These are phyloP conservation scores for Colletotrichum orchidophilum DNA, from an alignment of 2,329 filamentous ascomycete genomes.

Conservation along the genomic window DNA sequence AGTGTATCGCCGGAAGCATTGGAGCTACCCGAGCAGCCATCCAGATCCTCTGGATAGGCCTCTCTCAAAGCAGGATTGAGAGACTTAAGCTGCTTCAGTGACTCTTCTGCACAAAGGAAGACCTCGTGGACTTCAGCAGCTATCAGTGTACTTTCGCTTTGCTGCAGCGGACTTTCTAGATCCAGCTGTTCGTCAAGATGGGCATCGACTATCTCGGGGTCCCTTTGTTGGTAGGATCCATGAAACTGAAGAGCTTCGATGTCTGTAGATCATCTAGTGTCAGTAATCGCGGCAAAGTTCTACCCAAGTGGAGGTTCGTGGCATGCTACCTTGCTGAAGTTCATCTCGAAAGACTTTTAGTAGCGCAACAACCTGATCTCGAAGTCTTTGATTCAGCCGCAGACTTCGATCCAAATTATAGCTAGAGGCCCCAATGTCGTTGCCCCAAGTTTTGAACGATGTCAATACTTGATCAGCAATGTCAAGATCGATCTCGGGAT, in stretches of 20 bases:
- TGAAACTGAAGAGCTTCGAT: not conserved
- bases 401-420: slow-evolving; percentile 5
- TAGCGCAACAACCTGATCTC: not conserved
- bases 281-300: not conserved
- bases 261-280: not conserved
- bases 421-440: slow-evolving; percentile 4
- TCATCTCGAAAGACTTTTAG: not conserved
- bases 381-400: not conserved
- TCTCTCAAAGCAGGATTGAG: slow-evolving; percentile 3
- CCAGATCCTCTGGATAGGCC: slow-evolving; percentile 1
- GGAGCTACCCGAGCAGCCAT: not conserved
- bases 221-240: not conserved
- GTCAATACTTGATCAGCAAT: not conserved
- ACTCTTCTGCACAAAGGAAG: not conserved
- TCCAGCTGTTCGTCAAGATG: not conserved
- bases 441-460: not conserved
- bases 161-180: not conserved
- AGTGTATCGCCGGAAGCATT: not conserved
- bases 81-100: not conserved
- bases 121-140: not conserved
- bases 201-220: not conserved
- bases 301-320: not conserved
- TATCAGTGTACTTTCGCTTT: not conserved
- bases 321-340: not conserved
- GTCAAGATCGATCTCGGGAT: not conserved